A percentile compares a stretch with the other conserved stretches of the same genome.
These are phyloP conservation scores for Suhomyces sp. DNA, from an alignment of 805 yeast species.

Conservation along the genomic window DNA sequence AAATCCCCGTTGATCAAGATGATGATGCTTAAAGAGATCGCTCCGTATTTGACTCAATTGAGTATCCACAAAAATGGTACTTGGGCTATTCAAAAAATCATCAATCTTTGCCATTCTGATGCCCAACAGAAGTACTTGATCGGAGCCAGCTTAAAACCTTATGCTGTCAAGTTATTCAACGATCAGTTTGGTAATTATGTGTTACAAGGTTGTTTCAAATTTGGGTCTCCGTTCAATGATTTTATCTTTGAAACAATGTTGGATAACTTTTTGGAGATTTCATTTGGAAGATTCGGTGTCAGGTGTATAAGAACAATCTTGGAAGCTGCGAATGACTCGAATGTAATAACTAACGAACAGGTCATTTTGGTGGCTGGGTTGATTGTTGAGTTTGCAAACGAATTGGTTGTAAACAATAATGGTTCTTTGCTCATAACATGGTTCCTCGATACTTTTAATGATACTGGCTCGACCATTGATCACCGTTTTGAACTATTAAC, in stretches of 20 bases:
- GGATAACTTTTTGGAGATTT: conserved; percentile 73
- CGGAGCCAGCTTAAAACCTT: conserved; percentile 69
- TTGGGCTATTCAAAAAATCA: conserved; percentile 98
- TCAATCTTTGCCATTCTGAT: conserved; percentile 57
- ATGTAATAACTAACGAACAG: conserved; percentile 52
- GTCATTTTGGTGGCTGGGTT: conserved; percentile 70
- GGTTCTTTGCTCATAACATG: conserved; percentile 90
- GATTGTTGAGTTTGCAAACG: conserved; percentile 74
- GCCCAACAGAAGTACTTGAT: conserved; percentile 54
- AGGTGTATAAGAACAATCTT: conserved; percentile 91
- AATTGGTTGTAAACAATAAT: conserved; percentile 76
- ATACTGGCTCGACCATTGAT: conserved; percentile 28
- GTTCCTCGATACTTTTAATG: conserved; percentile 75
- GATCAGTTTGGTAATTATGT: conserved; percentile 98
- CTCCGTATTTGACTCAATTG: conserved; percentile 82
- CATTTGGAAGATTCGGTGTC: conserved; percentile 90
- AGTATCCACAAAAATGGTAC: conserved; percentile 98
- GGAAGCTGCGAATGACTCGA: conserved; percentile 63
- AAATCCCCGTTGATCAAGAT: conserved; percentile 66
- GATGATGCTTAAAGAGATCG: conserved; percentile 72
- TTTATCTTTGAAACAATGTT: conserved; percentile 83
- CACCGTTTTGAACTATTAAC: conserved; percentile 67
- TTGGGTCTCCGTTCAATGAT: conserved; percentile 84
- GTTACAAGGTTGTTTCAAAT: conserved; percentile 88
- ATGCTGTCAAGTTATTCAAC: conserved; percentile 78